These are phyloP conservation scores for Malus fusca DNA, from an alignment of 306 rosid species.

Conservation along the genomic window DNA sequence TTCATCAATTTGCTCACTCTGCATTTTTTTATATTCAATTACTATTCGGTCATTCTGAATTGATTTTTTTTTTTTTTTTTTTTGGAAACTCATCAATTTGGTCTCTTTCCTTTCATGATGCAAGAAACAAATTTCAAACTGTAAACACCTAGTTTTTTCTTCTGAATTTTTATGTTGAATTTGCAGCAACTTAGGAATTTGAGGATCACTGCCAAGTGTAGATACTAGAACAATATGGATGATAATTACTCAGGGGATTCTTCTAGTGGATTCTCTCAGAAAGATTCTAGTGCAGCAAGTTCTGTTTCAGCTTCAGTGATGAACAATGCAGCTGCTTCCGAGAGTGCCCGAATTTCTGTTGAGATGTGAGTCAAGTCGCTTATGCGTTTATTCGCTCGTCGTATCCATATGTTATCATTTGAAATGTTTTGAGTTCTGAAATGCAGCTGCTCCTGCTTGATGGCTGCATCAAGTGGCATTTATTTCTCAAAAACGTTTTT, in stretches of 20 bases:
- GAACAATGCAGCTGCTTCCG: conserved; percentile 8
- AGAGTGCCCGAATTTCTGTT: conserved; percentile 2
- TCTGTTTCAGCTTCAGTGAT: not conserved
- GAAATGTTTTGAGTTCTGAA: not conserved
- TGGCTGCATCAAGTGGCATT: not conserved
- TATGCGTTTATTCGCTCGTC: not conserved
- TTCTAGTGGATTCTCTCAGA: not conserved
- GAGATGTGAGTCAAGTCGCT: conserved; percentile 1
- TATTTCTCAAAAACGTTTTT: not conserved
- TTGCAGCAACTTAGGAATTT: not conserved
- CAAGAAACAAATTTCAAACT: too few relatives aligned
- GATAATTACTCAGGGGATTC: not conserved
- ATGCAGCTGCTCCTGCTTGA: not conserved
- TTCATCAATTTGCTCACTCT: not conserved
- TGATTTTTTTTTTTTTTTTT: too few relatives aligned
- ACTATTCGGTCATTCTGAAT: too few relatives aligned
- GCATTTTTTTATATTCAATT: too few relatives aligned
- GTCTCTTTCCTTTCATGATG: not conserved
- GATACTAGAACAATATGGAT: conserved; percentile 6
- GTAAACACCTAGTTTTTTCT: not conserved
- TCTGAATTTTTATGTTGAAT: not conserved
- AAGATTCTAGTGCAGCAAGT: conserved; percentile 3
- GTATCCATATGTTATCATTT: not conserved
- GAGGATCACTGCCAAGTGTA: not conserved
- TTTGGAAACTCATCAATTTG: not conserved